Evolutionary conservation across 495 filamentous ascomycete genomes (phyloP).

Genomic region (Xeromyces bisporus): DNA sequence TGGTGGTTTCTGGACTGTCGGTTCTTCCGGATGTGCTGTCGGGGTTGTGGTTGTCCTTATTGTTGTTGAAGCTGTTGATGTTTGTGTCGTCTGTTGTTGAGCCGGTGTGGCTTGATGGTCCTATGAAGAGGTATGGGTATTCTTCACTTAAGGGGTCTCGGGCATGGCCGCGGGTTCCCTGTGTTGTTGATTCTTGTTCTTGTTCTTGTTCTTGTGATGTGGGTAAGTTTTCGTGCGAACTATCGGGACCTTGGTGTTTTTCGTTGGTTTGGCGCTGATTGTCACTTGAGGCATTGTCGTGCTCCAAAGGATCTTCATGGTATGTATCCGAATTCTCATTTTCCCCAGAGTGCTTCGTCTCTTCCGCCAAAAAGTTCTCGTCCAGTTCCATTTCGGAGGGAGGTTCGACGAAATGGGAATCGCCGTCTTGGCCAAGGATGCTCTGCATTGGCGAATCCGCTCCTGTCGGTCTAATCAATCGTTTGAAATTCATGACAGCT

Average conservation of each 20-base stretch:
- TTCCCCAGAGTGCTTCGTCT: conserved; percentile 12
- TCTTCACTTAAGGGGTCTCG: conserved; percentile 18
- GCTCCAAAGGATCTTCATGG: conserved; percentile 30
- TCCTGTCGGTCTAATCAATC: conserved; percentile 30
- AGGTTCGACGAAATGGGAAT: conserved; percentile 38
- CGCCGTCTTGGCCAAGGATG: conserved; percentile 36
- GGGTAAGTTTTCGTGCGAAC: conserved; percentile 6
- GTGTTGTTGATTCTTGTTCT: conserved; percentile 6
- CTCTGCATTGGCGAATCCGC: conserved; percentile 34
- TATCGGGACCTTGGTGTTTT: conserved; percentile 9
- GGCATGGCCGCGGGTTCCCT: no score
- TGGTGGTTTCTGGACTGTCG: conserved; percentile 6
- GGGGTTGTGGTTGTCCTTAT: conserved; percentile 4
- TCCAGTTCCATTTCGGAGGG: conserved; percentile 36
- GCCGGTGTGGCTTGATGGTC: conserved; percentile 46
- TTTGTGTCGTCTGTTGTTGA: conserved; percentile 41
- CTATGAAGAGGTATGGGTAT: no score
- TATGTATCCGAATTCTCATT: conserved; percentile 33
- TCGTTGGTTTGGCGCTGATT: conserved; percentile 21
- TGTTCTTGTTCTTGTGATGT: conserved; percentile 9
- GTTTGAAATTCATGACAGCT: conserved; percentile 80
- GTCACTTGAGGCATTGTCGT: conserved; percentile 31
- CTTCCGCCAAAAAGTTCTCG: conserved; percentile 17
- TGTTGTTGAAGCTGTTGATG: conserved; percentile 12
- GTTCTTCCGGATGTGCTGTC: conserved; percentile 11